Percentiles rank a stretch among this genome's conserved stretches.
These are phyloP conservation scores for Chenopodium album DNA, from an alignment of 148 eudicot species.

Conservation along the genomic window DNA sequence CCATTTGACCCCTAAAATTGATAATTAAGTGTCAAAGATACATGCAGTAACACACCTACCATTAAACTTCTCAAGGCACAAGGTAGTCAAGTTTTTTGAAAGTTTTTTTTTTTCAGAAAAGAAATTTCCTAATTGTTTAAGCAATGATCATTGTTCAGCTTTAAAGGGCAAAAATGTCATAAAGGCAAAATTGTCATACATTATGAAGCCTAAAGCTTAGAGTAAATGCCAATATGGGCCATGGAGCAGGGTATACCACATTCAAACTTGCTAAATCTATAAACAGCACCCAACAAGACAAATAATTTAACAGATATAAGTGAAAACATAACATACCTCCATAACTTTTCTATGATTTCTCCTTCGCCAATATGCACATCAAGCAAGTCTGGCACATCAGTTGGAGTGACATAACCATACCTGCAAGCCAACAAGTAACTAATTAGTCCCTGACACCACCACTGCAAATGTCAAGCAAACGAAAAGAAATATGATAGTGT, in stretches of 20 bases:
- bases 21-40: background rate
- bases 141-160: background rate
- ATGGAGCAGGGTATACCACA: too few relatives aligned
- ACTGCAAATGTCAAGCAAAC: background rate
- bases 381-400: constrained; percentile 74
- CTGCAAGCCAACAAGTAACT: constrained; percentile 37
- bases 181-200: background rate
- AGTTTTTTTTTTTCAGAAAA: too few relatives aligned
- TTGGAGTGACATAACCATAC: constrained; percentile 94
- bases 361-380: constrained; percentile 81
- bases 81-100: background rate
- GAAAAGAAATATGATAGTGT: background rate
- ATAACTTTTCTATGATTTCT: constrained; percentile 71
- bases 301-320: background rate
- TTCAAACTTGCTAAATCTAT: background rate
- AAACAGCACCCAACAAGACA: background rate
- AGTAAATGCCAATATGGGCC: too few relatives aligned
- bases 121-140: background rate
- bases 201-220: background rate
- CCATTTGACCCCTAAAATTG: constrained; percentile 87
- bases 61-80: background rate
- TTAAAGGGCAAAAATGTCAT: background rate
- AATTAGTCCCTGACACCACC: background rate
- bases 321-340: constrained; percentile 61
- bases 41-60: background rate